Evolutionary conservation across 1,284 basidiomycete genomes (phyloP).

Genomic region (Cutaneotrichosporon sp.): DNA sequence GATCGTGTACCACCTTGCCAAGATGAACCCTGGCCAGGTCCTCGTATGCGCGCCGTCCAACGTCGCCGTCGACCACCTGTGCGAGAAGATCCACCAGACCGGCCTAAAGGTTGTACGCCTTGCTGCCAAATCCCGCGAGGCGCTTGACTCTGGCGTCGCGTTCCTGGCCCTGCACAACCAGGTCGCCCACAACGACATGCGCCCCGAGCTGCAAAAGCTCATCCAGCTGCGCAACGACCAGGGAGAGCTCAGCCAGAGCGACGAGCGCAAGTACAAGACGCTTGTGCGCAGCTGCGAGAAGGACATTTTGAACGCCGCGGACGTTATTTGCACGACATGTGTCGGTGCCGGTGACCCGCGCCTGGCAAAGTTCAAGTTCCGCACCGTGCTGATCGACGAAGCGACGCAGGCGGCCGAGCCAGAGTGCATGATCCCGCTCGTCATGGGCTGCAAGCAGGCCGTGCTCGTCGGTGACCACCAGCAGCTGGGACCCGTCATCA

Average conservation of each 20-base stretch:
- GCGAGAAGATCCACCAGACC: slow-evolving; percentile 96
- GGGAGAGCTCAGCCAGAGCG: slow-evolving; percentile 90
- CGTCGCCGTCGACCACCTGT: slow-evolving; percentile 97
- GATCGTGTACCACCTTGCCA: slow-evolving; percentile 95
- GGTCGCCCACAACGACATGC: slow-evolving; percentile 90
- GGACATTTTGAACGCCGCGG: slow-evolving; percentile 89
- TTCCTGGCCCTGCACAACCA: slow-evolving; percentile 97
- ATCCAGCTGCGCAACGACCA: slow-evolving; percentile 97
- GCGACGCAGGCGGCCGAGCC: slow-evolving; percentile 98
- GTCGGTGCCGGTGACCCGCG: slow-evolving; percentile 96
- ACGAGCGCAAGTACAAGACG: slow-evolving; percentile 96
- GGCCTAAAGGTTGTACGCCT: slow-evolving; percentile 96
- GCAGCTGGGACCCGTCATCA: slow-evolving; percentile 98
- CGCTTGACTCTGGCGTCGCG: slow-evolving; percentile 84
- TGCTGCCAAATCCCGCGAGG: slow-evolving; percentile 96
- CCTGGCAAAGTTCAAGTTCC: slow-evolving; percentile 92
- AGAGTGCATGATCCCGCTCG: slow-evolving; percentile 98
- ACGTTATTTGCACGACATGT: slow-evolving; percentile 98
- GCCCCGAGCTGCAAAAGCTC: slow-evolving; percentile 92
- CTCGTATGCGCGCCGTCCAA: slow-evolving; percentile 98
- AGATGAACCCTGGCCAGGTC: slow-evolving; percentile 99
- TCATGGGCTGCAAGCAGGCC: slow-evolving; percentile 97
- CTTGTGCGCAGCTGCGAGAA: slow-evolving; percentile 92
- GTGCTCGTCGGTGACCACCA: slow-evolving; percentile 97
- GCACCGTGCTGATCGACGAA: slow-evolving; percentile 97